Evolutionary conservation across 1,284 basidiomycete genomes (phyloP).

Genomic region (Naganishia sp.): DNA sequence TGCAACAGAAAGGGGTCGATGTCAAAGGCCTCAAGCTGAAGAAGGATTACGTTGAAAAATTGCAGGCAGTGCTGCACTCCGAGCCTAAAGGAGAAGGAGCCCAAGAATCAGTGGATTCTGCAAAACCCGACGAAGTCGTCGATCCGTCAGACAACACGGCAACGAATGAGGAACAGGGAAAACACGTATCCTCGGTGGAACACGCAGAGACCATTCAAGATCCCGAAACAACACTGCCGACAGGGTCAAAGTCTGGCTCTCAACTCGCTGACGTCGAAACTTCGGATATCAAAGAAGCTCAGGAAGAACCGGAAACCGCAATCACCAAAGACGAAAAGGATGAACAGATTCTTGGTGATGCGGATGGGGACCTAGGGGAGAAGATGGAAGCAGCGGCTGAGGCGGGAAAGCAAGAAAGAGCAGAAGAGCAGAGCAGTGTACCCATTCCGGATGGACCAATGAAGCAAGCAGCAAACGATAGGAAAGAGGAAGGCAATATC

Average conservation of each 20-base stretch:
- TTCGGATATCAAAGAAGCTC: constrained; percentile 13
- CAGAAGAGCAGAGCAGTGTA: constrained; percentile 6
- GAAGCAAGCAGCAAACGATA: constrained; percentile 35
- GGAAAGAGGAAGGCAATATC: constrained; percentile 39
- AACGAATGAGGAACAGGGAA: constrained; percentile 1
- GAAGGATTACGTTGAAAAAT: constrained; percentile 24
- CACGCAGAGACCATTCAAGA: constrained; percentile 3
- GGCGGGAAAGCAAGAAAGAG: constrained; percentile 31
- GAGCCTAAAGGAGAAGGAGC: not conserved
- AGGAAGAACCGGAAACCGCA: constrained; percentile 32
- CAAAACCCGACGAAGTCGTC: too few species aligned
- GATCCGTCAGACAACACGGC: not conserved
- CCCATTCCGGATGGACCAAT: not conserved
- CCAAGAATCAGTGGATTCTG: not conserved
- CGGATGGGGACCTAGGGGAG: constrained; percentile 31
- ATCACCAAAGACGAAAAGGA: constrained; percentile 27
- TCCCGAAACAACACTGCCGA: not conserved
- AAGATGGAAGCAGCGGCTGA: constrained; percentile 31
- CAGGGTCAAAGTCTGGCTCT: not conserved
- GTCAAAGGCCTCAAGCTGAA: constrained; percentile 26
- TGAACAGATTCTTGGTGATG: constrained; percentile 36
- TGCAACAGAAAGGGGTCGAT: constrained; percentile 22
- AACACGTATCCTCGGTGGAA: constrained; percentile 8
- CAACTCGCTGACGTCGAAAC: not conserved
- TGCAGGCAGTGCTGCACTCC: constrained; percentile 3